A percentile compares a stretch with the other conserved stretches of the same genome.
phyloP scores from a whole-genome alignment of 495 filamentous ascomycete species.

The Penicillium robsamsonii region DNA sequence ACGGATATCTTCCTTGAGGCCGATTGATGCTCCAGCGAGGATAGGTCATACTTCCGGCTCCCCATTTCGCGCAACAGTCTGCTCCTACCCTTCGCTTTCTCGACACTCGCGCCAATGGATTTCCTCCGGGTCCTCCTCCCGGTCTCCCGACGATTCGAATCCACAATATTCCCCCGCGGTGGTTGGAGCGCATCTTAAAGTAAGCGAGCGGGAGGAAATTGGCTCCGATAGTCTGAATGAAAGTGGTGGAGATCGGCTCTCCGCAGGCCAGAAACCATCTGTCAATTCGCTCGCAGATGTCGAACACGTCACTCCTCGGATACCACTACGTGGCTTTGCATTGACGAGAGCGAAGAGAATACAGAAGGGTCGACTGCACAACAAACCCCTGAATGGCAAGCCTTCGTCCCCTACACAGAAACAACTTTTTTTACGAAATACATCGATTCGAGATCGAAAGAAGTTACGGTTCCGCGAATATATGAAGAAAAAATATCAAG shows the following conservation, averaged over 20 bases:
- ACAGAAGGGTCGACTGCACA: background rate
- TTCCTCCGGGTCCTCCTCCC: constrained; percentile 16
- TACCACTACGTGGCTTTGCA: background rate
- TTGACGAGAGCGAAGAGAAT: constrained; percentile 1
- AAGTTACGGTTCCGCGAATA: constrained; percentile 32
- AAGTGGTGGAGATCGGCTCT: background rate
- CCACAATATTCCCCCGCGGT: background rate
- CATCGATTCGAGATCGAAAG: constrained; percentile 27
- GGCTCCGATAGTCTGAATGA: background rate
- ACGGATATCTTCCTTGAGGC: constrained; percentile 21
- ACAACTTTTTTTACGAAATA: background rate
- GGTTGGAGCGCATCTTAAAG: background rate
- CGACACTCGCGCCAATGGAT: constrained; percentile 31
- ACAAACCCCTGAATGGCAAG: background rate
- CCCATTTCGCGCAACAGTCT: constrained; percentile 3
- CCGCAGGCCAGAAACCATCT: background rate
- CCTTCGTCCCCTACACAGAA: background rate
- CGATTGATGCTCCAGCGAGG: constrained; percentile 4
- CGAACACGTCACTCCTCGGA: background rate
- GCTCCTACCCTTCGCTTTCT: constrained; percentile 16
- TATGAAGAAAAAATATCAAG: constrained; percentile 10
- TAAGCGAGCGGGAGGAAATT: background rate
- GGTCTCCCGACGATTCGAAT: background rate
- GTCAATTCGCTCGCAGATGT: background rate
- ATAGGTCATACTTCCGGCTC: background rate